phyloP scores from a whole-genome alignment of 805 yeast species.

The Hanseniaspora opuntiae region DNA sequence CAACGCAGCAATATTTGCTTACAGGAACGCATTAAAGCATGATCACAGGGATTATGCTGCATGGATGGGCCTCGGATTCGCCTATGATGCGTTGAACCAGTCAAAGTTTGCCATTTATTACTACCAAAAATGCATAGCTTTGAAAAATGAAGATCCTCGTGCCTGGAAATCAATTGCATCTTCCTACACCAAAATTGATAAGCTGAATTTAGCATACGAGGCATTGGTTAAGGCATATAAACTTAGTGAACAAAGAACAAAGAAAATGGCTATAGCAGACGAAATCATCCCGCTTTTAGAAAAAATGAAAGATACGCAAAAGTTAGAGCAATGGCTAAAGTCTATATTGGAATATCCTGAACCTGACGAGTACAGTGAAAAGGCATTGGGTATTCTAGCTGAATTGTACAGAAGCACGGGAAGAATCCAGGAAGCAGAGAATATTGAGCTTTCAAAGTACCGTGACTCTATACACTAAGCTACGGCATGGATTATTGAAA shows the following conservation, averaged over 20 bases:
- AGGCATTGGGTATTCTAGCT: not conserved
- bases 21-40: conserved; percentile 82
- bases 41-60: conserved; percentile 84
- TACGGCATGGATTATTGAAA: too few species aligned
- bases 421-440: not conserved
- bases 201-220: conserved; percentile 36
- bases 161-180: conserved; percentile 95
- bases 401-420: not conserved
- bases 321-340: not conserved
- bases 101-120: conserved; percentile 82
- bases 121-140: conserved; percentile 76
- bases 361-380: not conserved
- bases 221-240: conserved; percentile 32
- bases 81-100: conserved; percentile 93
- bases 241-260: not conserved
- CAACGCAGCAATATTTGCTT: conserved; percentile 93
- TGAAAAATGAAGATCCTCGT: conserved; percentile 78
- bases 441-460: not conserved
- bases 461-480: not conserved
- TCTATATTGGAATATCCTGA: not conserved
- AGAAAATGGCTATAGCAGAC: not conserved
- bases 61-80: conserved; percentile 98
- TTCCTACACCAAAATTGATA: conserved; percentile 69
- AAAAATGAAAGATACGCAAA: not conserved
- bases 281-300: not conserved